phyloP scores from a whole-genome alignment of 495 filamentous ascomycete genomes.

The Tuber borchii region DNA sequence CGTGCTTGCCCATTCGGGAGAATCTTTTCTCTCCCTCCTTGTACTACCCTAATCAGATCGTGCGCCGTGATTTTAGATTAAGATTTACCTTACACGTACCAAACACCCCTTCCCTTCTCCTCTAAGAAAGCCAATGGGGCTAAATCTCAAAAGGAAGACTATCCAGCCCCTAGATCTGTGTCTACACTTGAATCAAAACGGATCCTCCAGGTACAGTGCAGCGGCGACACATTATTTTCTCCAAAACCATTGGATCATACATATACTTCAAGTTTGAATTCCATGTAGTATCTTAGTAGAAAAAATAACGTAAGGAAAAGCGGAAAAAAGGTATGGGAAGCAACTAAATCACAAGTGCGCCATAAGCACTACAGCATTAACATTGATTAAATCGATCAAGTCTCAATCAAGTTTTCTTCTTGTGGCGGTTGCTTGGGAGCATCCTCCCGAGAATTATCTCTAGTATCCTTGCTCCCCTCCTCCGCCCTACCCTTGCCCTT shows the following conservation, averaged over 20 bases:
- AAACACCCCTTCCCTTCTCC: background rate
- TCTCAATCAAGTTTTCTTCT: conserved; percentile 63
- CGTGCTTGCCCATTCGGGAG: background rate
- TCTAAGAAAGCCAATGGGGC: background rate
- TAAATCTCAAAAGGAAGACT: background rate
- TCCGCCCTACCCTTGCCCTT: conserved; percentile 56
- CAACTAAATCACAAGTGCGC: background rate
- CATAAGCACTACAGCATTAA: background rate
- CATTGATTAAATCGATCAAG: conserved; percentile 38
- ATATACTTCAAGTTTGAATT: background rate
- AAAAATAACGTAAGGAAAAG: background rate
- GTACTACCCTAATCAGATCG: background rate
- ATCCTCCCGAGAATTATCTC: conserved; percentile 58
- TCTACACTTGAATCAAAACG: background rate
- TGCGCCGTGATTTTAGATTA: background rate
- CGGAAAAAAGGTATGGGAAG: background rate
- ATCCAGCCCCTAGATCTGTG: background rate
- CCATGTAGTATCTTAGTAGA: background rate
- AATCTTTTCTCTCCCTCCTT: background rate
- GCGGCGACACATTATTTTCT: background rate
- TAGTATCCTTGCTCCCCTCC: conserved; percentile 59
- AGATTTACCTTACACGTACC: background rate
- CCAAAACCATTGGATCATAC: background rate
- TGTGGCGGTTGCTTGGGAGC: conserved; percentile 49
- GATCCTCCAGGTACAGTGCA: background rate